phyloP scores from a whole-genome alignment of 2,329 filamentous ascomycete genomes.

The Colletotrichum gloeosporioides region DNA sequence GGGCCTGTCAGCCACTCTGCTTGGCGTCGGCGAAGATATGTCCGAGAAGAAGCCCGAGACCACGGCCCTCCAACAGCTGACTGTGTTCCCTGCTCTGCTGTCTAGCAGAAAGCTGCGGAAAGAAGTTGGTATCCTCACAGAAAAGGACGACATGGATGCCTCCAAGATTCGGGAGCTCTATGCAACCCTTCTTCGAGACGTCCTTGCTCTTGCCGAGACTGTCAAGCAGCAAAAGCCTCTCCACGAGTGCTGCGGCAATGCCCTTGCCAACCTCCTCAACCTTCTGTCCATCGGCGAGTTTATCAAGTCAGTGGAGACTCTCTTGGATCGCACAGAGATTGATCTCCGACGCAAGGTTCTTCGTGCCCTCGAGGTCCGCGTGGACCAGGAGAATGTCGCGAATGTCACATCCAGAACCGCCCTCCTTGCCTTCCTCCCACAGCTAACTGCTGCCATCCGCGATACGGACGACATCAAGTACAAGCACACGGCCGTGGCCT shows the following conservation, averaged over 20 bases:
- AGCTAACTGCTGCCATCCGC: constrained; percentile 77
- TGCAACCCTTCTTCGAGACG: constrained; percentile 69
- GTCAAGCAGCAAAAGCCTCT: constrained; percentile 62
- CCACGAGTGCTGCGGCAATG: constrained; percentile 67
- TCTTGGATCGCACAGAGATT: constrained; percentile 78
- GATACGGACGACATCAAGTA: constrained; percentile 75
- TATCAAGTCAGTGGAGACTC: constrained; percentile 82
- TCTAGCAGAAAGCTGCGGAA: constrained; percentile 61
- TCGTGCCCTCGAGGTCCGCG: constrained; percentile 79
- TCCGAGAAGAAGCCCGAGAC: constrained; percentile 41
- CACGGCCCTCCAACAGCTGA: constrained; percentile 59
- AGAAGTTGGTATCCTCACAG: constrained; percentile 62
- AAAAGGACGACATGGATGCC: constrained; percentile 68
- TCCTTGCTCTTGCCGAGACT: constrained; percentile 69
- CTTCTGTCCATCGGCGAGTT: constrained; percentile 88
- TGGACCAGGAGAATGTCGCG: constrained; percentile 74
- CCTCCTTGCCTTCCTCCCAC: constrained; percentile 79
- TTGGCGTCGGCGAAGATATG: constrained; percentile 59
- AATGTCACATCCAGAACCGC: constrained; percentile 72
- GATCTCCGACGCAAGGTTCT: constrained; percentile 81
- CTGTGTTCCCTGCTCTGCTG: constrained; percentile 62
- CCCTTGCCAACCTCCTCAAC: constrained; percentile 81
- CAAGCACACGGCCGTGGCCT: constrained; percentile 85
- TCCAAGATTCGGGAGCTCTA: constrained; percentile 73
- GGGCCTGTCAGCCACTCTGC: constrained; percentile 72